Evolutionary conservation across 306 rosid species (phyloP), one percentile per base, ranked within the genome.

Genomic region (Corylus americana): DNA sequence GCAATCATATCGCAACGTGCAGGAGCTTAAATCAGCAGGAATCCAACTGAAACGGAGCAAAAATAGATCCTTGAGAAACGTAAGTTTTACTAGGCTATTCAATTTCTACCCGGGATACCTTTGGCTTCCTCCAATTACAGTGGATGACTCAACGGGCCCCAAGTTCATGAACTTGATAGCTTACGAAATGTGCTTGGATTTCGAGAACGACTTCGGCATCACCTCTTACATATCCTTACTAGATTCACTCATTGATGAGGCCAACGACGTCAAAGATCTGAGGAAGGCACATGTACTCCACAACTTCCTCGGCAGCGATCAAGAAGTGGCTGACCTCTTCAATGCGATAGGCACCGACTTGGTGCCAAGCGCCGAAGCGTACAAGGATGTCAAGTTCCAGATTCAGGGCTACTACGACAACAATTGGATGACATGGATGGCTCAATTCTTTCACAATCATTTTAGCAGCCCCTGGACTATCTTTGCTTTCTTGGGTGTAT

Each of bases 131-230:
- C 66, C 14, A 10, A 9, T 58, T 8, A 22, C 11, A 0, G 66
- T 58, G 1, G 45, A 67, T 18, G 71, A 67, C 27, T 67, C 50
- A 3, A 67, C 50, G 1, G 76, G 69, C 17, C 64, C 82, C 0
- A 73, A 72, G 14, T 57, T 83, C 18, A 11, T 75, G 35, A 87
- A 87, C 72, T 25, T 83, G 50, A 80, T 80, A 63, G 87, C 89
- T 42, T 83, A 80, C 5, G 85, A 86, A 53, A 82, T 77, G 89
- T 84, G 91, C 44, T 78, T 82, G 1, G 90, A 84, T 73, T 78
- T 80, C 70, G 0, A 31, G 2, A 87, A 85, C 1, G 45, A 86
- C 2, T 87, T 76, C 3, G 86, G 20, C 5, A 75, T 83, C 7
- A 67, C 82, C 81, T 81, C 81, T 2, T 89, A 53, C 7, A 27